Evolutionary conservation across 768 basidiomycete genomes (phyloP).

Genomic region (Tricholoma bakamatsutake): DNA sequence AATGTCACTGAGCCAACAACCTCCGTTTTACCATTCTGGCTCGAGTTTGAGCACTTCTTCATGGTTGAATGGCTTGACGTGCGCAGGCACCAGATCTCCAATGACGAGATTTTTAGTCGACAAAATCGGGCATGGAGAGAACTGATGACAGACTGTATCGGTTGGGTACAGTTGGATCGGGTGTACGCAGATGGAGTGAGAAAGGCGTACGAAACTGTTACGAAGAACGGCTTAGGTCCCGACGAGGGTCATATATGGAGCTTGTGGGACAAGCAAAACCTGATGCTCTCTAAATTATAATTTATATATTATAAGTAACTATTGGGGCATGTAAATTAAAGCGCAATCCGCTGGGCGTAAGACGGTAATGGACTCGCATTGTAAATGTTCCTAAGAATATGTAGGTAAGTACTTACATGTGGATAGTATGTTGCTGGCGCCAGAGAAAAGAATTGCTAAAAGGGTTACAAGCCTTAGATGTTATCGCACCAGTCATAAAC

Average conservation of each 20-base stretch:
- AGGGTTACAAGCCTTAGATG: no score
- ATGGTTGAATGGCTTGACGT: conserved; percentile 64
- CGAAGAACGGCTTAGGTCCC: conserved; percentile 42
- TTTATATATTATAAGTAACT: no score
- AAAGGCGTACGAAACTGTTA: conserved; percentile 41
- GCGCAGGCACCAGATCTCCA: conserved; percentile 42
- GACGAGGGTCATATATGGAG: conserved; percentile 60
- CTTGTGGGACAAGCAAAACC: conserved; percentile 42
- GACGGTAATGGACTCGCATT: not conserved
- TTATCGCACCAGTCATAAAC: not conserved
- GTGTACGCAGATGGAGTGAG: conserved; percentile 40
- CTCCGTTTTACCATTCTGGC: conserved; percentile 23
- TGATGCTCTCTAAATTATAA: not conserved
- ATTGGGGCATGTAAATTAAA: not conserved
- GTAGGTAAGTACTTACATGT: no score
- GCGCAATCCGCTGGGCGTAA: not conserved
- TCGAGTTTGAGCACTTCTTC: conserved; percentile 50
- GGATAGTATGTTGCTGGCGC: no score
- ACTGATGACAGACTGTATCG: conserved; percentile 48
- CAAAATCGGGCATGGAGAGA: conserved; percentile 56
- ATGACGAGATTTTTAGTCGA: conserved; percentile 38
- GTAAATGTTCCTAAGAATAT: not conserved
- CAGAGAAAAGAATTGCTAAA: no score
- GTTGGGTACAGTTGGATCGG: conserved; percentile 51
- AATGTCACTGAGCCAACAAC: not conserved